Percentiles rank a stretch among this genome's conserved stretches.
Evolutionary conservation across 306 rosid species (phyloP).

Genomic region (Herpetospermum pedunculosum): DNA sequence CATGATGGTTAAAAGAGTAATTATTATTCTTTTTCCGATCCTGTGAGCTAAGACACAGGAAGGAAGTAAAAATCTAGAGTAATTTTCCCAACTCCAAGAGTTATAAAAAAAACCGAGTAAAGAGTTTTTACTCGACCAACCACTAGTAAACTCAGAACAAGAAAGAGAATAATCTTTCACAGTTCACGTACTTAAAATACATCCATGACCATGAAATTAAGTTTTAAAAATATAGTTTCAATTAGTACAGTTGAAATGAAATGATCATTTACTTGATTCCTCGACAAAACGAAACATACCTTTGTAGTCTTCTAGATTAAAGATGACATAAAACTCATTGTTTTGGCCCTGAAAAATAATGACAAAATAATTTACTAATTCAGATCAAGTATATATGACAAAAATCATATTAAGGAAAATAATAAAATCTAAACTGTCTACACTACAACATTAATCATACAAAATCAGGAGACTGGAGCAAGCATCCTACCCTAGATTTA

Average conservation of each 20-base stretch:
- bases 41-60: not conserved
- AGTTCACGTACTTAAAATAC: not conserved
- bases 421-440: not conserved
- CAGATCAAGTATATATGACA: not conserved
- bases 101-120: not conserved
- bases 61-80: not conserved
- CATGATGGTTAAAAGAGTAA: not conserved
- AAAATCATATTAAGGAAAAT: not conserved
- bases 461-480: not conserved
- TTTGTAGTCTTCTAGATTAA: slow-evolving; percentile 93
- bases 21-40: not conserved
- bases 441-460: not conserved
- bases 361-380: slow-evolving; percentile 12
- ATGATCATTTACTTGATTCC: not conserved
- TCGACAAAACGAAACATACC: slow-evolving; percentile 28
- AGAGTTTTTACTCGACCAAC: not conserved
- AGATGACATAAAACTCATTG: slow-evolving; percentile 60
- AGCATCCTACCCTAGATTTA: not conserved
- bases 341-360: slow-evolving; percentile 67
- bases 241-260: not conserved
- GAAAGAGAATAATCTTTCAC: not conserved
- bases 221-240: not conserved
- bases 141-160: not conserved
- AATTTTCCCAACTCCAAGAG: not conserved
- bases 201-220: not conserved